Conservation (phyloP, 202 grass and related monocot genomes). For the Saccharum hybrid region DNA sequence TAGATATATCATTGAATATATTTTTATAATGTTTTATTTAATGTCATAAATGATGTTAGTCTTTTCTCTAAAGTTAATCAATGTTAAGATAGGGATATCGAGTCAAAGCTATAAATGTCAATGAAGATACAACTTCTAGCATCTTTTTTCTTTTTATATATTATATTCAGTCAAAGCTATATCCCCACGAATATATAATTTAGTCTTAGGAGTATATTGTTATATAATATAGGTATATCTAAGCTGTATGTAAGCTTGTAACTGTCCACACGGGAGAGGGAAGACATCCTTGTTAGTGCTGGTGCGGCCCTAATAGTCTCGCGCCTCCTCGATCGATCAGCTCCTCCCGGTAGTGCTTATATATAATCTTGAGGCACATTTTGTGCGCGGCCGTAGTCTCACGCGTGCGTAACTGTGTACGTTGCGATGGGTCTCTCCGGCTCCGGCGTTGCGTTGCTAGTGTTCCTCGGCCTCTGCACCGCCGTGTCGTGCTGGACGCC, state of each 20-base stretch:
- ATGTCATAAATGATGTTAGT: not conserved
- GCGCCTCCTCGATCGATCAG: not conserved
- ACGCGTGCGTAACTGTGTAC: too few relatives aligned
- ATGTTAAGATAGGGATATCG: not conserved
- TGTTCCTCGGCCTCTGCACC: conserved; percentile 24
- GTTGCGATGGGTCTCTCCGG: conserved; percentile 16
- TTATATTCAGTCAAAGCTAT: not conserved
- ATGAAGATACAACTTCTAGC: too few relatives aligned
- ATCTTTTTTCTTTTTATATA: not conserved
- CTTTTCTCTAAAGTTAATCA: not conserved
- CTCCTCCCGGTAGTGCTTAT: not conserved
- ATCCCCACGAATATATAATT: not conserved
- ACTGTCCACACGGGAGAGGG: too few relatives aligned
- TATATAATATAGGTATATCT: too few relatives aligned
- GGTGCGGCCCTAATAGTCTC: not conserved
- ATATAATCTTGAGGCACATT: conserved; percentile 14
- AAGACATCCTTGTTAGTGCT: not conserved
- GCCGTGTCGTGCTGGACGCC: not conserved
- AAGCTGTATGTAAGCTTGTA: too few relatives aligned
- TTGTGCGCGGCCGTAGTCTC: not conserved
- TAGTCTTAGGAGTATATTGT: too few relatives aligned
- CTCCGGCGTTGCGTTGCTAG: not conserved
- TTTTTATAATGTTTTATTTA: too few relatives aligned
- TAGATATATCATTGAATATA: too few relatives aligned
- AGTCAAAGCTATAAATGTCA: too few relatives aligned